phyloP scores from a whole-genome alignment of 1,284 basidiomycete genomes.

The Pseudozyma tsukubaensis region DNA sequence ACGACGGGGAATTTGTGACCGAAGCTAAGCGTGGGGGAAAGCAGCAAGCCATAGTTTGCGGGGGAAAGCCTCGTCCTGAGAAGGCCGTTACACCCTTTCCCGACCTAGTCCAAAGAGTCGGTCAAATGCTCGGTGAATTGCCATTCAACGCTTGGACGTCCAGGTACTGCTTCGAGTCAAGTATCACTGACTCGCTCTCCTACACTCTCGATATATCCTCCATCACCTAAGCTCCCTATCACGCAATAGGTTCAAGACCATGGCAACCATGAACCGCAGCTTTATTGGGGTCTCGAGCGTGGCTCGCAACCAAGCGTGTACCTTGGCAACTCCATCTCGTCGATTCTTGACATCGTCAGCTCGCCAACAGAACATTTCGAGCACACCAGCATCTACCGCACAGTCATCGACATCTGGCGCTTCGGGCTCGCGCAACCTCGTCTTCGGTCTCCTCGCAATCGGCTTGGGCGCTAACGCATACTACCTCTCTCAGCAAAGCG shows the following conservation, averaged over 20 bases:
- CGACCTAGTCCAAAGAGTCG: background rate
- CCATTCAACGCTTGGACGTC: background rate
- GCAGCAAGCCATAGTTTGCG: no score
- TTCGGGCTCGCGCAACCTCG: constrained; percentile 22
- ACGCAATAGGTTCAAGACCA: background rate
- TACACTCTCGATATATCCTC: no score
- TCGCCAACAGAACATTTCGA: constrained; percentile 1
- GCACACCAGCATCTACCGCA: no score
- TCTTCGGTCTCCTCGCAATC: constrained; percentile 30
- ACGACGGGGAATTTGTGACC: no score
- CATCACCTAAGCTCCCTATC: background rate
- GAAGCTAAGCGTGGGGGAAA: no score
- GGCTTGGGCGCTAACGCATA: constrained; percentile 34
- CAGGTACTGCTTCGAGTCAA: background rate
- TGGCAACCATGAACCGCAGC: background rate
- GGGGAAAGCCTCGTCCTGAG: background rate
- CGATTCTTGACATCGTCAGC: constrained; percentile 2
- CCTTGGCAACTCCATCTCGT: background rate
- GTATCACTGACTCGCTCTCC: no score
- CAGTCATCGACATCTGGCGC: background rate
- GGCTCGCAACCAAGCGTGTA: background rate
- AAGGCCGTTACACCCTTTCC: constrained; percentile 1
- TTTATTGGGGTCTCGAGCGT: background rate
- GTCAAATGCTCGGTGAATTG: no score
- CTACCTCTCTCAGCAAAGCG: constrained; percentile 25